Evolutionary conservation across 192 early-diverging fungal species (phyloP).

Genomic region (Coemansia sp.): DNA sequence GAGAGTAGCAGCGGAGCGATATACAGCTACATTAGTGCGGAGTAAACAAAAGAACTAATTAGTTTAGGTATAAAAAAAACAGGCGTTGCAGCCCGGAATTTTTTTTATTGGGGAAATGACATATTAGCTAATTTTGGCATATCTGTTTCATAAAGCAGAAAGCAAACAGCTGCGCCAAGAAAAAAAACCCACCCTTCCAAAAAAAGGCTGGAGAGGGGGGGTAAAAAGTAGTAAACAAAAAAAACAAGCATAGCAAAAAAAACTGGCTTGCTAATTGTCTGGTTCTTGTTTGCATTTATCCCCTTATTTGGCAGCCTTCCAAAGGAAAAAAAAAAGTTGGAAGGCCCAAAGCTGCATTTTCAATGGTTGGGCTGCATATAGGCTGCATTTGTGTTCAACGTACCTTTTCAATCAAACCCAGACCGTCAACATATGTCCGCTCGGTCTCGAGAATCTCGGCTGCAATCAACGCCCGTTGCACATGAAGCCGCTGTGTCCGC

Average conservation of each 20-base stretch:
- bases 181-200: no score
- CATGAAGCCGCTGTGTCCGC: constrained; percentile 11
- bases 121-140: no score
- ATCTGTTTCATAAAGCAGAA: constrained; percentile 13
- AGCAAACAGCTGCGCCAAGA: background rate
- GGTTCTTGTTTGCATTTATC: no score
- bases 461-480: constrained; percentile 56
- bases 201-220: no score
- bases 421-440: constrained; percentile 76
- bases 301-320: no score
- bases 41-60: background rate
- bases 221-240: constrained; percentile 1
- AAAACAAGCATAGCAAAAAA: no score
- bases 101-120: no score
- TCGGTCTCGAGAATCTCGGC: constrained; percentile 82
- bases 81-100: no score
- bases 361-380: constrained; percentile 2
- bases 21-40: constrained; percentile 50
- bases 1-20: constrained; percentile 43
- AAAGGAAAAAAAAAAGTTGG: no score
- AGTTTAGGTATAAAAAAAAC: no score
- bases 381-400: background rate
- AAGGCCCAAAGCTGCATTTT: no score
- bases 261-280: no score
- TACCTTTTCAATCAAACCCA: constrained; percentile 54